Conservation (phyloP, 305 asterid genomes). For the Coffea humblotiana region DNA sequence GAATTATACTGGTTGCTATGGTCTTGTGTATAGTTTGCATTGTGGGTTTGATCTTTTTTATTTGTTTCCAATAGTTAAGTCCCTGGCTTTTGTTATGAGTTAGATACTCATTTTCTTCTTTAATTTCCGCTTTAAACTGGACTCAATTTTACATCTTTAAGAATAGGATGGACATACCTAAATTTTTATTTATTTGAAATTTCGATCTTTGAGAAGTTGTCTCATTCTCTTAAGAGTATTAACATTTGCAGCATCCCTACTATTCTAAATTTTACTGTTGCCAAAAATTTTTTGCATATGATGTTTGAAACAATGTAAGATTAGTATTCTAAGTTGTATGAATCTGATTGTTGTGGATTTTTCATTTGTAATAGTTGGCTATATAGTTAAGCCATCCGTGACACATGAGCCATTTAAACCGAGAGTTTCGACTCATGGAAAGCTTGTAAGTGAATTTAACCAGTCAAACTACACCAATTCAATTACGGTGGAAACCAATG, state of each 20-base stretch:
- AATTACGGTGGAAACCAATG: slow-evolving; percentile 86
- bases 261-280: neutral
- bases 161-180: too few species aligned
- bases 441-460: slow-evolving; percentile 83
- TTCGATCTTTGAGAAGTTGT: too few species aligned
- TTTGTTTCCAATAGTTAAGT: too few species aligned
- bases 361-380: slow-evolving; percentile 58
- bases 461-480: slow-evolving; percentile 86
- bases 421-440: slow-evolving; percentile 65
- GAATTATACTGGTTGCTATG: too few species aligned
- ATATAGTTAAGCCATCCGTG: slow-evolving; percentile 92
- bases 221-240: neutral
- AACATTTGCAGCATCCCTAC: neutral
- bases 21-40: too few species aligned
- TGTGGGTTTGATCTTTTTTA: too few species aligned
- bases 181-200: too few species aligned
- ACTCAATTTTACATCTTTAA: too few species aligned
- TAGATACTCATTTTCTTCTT: too few species aligned
- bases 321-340: neutral
- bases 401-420: slow-evolving; percentile 92
- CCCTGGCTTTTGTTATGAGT: too few species aligned
- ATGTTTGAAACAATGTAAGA: neutral
- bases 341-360: neutral
- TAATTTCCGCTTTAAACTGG: too few species aligned
- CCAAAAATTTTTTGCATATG: neutral